A percentile compares a stretch with the other conserved stretches of the same genome.
These are phyloP conservation scores for Quambalaria eucalypti DNA, from an alignment of 1,284 basidiomycete genomes.

Conservation along the genomic window DNA sequence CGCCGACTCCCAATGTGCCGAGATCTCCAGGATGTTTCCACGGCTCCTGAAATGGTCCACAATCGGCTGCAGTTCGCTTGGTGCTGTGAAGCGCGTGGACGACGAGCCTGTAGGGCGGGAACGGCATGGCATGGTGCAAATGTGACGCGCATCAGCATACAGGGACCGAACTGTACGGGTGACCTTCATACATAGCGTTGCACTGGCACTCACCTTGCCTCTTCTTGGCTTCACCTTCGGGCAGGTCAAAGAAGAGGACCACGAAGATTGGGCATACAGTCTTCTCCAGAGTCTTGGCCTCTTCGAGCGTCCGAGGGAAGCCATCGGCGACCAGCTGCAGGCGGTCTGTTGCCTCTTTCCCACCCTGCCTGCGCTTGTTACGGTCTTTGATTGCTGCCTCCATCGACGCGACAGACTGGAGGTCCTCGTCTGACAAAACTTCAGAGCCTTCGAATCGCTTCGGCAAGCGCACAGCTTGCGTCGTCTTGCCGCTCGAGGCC, in stretches of 20 bases:
- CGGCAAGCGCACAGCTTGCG: conserved; percentile 21
- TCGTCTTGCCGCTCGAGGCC: conserved; percentile 19
- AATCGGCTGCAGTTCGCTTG: conserved; percentile 14
- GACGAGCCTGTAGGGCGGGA: too few species aligned
- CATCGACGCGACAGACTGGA: conserved; percentile 13
- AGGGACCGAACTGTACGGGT: too few species aligned
- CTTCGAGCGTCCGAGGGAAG: conserved; percentile 20
- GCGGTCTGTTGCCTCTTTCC: neutral
- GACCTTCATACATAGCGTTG: too few species aligned
- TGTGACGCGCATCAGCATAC: too few species aligned
- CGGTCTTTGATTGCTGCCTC: neutral
- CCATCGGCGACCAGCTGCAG: conserved; percentile 24
- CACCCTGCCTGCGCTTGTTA: conserved; percentile 7
- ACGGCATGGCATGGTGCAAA: too few species aligned
- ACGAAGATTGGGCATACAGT: conserved; percentile 28
- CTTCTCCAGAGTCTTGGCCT: conserved; percentile 18
- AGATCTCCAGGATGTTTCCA: conserved; percentile 35
- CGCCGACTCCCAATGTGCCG: conserved; percentile 29
- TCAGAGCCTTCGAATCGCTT: conserved; percentile 15
- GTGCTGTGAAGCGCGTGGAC: too few species aligned
- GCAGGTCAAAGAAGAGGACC: conserved; percentile 29
- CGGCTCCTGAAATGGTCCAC: conserved; percentile 23
- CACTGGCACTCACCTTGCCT: conserved; percentile 1
- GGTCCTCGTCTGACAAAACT: conserved; percentile 11
- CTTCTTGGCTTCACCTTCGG: conserved; percentile 14